Conservation (phyloP, 1,139 yeast species). For the Hyphopichia pseudoburtonii region DNA sequence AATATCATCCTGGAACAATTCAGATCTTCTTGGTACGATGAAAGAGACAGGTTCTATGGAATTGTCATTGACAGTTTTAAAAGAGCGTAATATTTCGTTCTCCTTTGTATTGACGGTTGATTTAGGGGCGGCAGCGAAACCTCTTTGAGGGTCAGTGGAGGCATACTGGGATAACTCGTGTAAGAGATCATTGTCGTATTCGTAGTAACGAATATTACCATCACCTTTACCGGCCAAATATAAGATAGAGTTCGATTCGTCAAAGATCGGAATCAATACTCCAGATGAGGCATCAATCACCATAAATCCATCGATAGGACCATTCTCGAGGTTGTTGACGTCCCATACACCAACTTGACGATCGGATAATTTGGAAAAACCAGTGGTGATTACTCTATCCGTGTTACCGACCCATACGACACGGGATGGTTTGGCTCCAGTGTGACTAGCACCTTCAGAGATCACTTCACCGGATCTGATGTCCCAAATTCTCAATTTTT, state of each 20-base stretch:
- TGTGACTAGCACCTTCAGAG: constrained; percentile 85
- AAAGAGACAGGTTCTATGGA: constrained; percentile 87
- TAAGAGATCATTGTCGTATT: constrained; percentile 78
- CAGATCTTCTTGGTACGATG: constrained; percentile 90
- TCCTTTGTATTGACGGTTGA: constrained; percentile 73
- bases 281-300: constrained; percentile 91
- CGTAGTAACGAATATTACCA: constrained; percentile 93
- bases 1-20: constrained; percentile 87
- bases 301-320: constrained; percentile 87
- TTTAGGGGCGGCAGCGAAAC: constrained; percentile 88
- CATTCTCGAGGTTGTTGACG: constrained; percentile 64
- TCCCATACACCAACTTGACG: constrained; percentile 97
- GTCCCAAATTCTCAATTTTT: constrained; percentile 89
- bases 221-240: constrained; percentile 98
- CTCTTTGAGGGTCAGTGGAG: constrained; percentile 93
- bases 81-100: constrained; percentile 79
- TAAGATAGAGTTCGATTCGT: constrained; percentile 73
- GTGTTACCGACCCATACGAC: constrained; percentile 87
- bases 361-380: constrained; percentile 88
- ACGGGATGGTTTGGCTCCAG: constrained; percentile 89
- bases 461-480: constrained; percentile 69
- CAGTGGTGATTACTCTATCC: constrained; percentile 89
- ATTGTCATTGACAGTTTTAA: constrained; percentile 81
- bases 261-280: constrained; percentile 86
- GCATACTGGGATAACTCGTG: constrained; percentile 82